Conservation (phyloP, 2,329 filamentous ascomycete genomes). For the Ilyonectria sp. region DNA sequence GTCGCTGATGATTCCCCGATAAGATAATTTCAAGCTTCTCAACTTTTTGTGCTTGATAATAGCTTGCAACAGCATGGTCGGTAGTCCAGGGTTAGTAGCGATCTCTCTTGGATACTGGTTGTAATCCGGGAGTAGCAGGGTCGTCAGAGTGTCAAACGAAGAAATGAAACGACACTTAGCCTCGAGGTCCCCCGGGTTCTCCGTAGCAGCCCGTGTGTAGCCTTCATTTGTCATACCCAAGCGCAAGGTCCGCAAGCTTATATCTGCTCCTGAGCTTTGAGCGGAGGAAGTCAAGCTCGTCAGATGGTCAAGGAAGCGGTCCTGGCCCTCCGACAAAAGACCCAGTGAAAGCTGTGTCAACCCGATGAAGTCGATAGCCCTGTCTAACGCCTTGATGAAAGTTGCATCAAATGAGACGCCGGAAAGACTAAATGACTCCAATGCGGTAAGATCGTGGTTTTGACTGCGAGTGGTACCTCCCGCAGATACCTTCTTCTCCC, state of each 20-base stretch:
- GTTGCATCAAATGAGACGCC: neutral
- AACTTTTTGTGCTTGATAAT: conserved; percentile 39
- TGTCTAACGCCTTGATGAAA: conserved; percentile 1
- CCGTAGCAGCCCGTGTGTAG: neutral
- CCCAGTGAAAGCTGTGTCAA: conserved; percentile 25
- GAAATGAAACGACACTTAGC: conserved; percentile 27
- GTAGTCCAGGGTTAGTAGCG: conserved; percentile 20
- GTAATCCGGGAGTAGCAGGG: conserved; percentile 20
- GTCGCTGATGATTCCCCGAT: neutral
- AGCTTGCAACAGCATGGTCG: conserved; percentile 22
- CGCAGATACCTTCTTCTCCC: neutral
- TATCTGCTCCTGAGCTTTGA: neutral
- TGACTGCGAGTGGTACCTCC: neutral
- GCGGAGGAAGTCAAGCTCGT: conserved; percentile 8
- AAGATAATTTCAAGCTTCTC: conserved; percentile 23
- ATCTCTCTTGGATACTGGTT: conserved; percentile 4
- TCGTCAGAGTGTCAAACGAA: conserved; percentile 36
- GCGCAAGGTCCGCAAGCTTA: conserved; percentile 21
- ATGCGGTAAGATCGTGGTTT: neutral
- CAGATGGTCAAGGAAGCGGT: conserved; percentile 19
- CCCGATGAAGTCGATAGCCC: conserved; percentile 29
- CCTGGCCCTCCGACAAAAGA: neutral
- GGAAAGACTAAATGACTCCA: conserved; percentile 32
- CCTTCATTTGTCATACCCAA: neutral
- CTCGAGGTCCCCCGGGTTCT: neutral